Evolutionary conservation across 352 stramenopile genomes (phyloP).

Genomic region (Phytophthora pseudosyringae): DNA sequence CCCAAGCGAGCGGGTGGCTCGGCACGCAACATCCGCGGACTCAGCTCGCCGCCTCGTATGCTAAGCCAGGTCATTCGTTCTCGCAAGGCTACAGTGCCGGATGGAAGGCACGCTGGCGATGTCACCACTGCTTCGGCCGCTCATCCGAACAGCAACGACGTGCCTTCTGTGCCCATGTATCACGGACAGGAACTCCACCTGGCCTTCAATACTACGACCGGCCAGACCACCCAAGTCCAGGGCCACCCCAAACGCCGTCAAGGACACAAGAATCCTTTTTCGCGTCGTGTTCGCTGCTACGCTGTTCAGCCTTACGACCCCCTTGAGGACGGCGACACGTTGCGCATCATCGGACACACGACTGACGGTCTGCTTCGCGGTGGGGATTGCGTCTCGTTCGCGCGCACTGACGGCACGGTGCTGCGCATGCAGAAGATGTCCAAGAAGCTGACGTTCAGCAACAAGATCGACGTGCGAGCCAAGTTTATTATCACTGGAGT

Average conservation of each 20-base stretch:
- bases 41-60: conserved; percentile 62
- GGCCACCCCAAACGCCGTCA: conserved; percentile 45
- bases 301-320: conserved; percentile 35
- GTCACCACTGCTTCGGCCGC: neutral
- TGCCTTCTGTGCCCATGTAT: conserved; percentile 45
- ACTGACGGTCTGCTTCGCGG: conserved; percentile 59
- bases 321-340: conserved; percentile 49
- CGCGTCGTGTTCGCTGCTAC: conserved; percentile 56
- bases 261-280: conserved; percentile 54
- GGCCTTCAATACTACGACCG: conserved; percentile 54
- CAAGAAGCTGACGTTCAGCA: conserved; percentile 71
- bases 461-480: conserved; percentile 65
- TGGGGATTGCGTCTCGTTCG: conserved; percentile 67
- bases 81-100: conserved; percentile 36
- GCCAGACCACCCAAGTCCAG: conserved; percentile 52
- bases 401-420: conserved; percentile 58
- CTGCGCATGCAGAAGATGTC: conserved; percentile 68
- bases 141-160: conserved; percentile 12
- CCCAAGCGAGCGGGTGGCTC: conserved; percentile 22
- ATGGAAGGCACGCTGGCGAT: conserved; percentile 9
- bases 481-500: conserved; percentile 77
- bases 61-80: conserved; percentile 40
- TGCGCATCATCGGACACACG: conserved; percentile 69
- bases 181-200: conserved; percentile 65
- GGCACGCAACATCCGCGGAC: conserved; percentile 50